Base-by-base conservation (phyloP, 2,329 filamentous ascomycete genomes). In the Fusarium caatingaense region DNA sequence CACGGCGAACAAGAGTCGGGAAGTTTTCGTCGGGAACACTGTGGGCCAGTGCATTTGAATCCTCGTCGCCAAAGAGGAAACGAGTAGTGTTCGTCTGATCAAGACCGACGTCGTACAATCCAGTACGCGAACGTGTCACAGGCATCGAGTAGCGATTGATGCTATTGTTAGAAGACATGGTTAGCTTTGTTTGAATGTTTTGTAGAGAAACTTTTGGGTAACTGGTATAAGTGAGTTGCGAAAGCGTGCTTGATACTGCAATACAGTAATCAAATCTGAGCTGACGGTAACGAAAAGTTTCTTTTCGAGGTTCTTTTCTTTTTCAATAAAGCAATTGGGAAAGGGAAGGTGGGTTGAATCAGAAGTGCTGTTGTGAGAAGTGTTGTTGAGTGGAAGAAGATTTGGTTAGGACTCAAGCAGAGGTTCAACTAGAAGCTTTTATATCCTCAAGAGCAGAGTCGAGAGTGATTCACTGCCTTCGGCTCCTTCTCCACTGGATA, bases 121-220 rank as follows among this genome's bases (percentile, higher is more conserved):
- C 88, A 71, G 86, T 89, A 71, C 91, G 88, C 71, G 90, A 88
- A 64, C 87, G 87, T 49, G 92, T 93, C 54, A 95, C 92, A 32
- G 95, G 95, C 92, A 98, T 94, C 7, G 95, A 98, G 80, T 97
- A 97, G 70, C 95, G 92, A 79, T 97, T 97, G 65, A 91, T 86
- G 72, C 93, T 97, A 74, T 73, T 67, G 65, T 74, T 63, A 40
- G 42, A 56, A 15, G 47, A 34, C 65, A 71, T 71, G 27, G 62
- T 78, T 44, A 78, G 76, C 46, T 34, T 47, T 34, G 46, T 27
- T 53, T 40, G 40, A 15, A 50, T 15, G 20, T 25, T 28, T 51
- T 55, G 7, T 37, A 18, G 27, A 28, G 42, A 15, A 30, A 21
- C n/a, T 30, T 32, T 45, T 54, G 44, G 37, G 30, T 27, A 21